These are phyloP conservation scores for Solanum sitiens DNA, from an alignment of 257 asterid species.

Conservation along the genomic window DNA sequence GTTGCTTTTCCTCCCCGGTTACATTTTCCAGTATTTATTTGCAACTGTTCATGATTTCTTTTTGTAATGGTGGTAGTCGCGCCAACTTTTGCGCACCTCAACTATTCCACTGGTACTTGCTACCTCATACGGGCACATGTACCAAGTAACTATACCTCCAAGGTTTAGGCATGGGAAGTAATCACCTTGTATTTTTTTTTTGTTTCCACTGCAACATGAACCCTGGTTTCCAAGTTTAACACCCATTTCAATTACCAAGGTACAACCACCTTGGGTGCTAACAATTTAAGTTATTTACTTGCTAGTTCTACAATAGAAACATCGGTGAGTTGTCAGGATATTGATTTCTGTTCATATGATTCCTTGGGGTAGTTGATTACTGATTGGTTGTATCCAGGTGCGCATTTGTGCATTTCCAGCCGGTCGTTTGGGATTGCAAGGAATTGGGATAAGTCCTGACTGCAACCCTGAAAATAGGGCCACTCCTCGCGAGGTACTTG, in stretches of 20 bases:
- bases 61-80: not conserved
- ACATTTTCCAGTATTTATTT: not conserved
- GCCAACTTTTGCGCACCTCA: not conserved
- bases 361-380: not conserved
- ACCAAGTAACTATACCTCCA: not conserved
- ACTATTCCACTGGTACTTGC: not conserved
- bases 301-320: not conserved
- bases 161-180: not conserved
- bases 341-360: not conserved
- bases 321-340: not conserved
- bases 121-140: not conserved
- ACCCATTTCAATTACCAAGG: not conserved
- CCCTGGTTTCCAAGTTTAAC: not conserved
- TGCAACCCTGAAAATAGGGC: conserved; percentile 87
- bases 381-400: conserved; percentile 32
- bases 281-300: not conserved
- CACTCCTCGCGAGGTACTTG: conserved; percentile 59
- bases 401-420: conserved; percentile 95
- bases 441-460: conserved; percentile 90
- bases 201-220: not conserved
- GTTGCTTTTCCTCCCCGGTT: not conserved
- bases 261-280: not conserved
- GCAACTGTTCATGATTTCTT: not conserved
- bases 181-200: not conserved
- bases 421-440: conserved; percentile 56